phyloP scores from a whole-genome alignment of 140 eudicot genomes.

The Bidens hawaiensis region DNA sequence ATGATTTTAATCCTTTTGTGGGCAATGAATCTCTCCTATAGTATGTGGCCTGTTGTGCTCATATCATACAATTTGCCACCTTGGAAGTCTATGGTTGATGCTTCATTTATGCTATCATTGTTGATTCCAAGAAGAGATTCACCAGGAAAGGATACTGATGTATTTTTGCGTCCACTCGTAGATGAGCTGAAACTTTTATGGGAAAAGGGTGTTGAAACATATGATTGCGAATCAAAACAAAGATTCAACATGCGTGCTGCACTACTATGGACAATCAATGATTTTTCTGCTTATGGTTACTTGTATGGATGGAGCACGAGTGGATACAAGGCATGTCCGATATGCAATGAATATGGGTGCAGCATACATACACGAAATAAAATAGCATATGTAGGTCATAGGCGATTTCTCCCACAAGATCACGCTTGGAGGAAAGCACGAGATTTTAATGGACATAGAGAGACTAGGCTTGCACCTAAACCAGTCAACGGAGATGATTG shows the following conservation, averaged over 20 bases:
- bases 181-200: not conserved
- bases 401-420: no score
- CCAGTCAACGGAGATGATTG: not conserved
- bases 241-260: constrained; percentile 1
- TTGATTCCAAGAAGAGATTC: not conserved
- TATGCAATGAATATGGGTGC: no score
- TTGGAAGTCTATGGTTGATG: constrained; percentile 2
- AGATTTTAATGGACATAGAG: no score
- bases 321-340: no score
- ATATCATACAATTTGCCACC: not conserved
- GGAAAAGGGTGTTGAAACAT: not conserved
- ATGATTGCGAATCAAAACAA: not conserved
- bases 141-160: not conserved
- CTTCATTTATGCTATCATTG: not conserved
- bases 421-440: not conserved
- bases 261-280: not conserved
- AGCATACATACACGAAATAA: not conserved
- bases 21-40: no score
- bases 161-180: no score
- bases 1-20: no score
- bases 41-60: no score
- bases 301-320: constrained; percentile 2
- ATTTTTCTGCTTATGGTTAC: not conserved
- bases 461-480: not conserved
- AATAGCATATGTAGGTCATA: not conserved